phyloP scores from a whole-genome alignment of 352 stramenopile species.

The Globisporangium canariense region DNA sequence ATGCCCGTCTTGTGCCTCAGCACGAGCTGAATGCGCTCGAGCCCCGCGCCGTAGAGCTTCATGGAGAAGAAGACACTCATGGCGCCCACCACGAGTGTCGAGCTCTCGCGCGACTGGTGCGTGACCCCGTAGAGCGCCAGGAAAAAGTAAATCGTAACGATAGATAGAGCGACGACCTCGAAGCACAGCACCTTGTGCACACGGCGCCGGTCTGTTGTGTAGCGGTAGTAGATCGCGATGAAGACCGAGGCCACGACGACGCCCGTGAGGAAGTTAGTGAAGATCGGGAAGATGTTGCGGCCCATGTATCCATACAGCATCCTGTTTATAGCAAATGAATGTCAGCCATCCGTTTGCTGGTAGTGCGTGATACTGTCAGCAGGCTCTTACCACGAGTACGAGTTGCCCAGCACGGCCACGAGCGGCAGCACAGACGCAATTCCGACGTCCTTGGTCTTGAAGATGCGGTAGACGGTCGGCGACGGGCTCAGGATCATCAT shows the following conservation, averaged over 20 bases:
- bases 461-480: conserved; percentile 36
- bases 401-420: conserved; percentile 34
- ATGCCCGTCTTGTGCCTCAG: conserved; percentile 36
- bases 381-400: conserved; percentile 21
- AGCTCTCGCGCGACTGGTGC: conserved; percentile 23
- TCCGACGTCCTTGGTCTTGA: conserved; percentile 35
- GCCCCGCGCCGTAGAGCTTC: conserved; percentile 37
- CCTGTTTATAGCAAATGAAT: conserved; percentile 12
- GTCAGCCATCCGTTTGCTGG: not conserved
- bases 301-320: conserved; percentile 44
- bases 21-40: conserved; percentile 41
- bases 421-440: conserved; percentile 34
- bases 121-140: conserved; percentile 30
- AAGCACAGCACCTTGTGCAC: conserved; percentile 25
- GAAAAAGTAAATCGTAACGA: conserved; percentile 34
- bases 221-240: conserved; percentile 52
- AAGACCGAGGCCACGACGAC: conserved; percentile 38
- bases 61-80: conserved; percentile 34
- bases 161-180: conserved; percentile 17
- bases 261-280: conserved; percentile 29
- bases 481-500: conserved; percentile 42
- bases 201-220: conserved; percentile 27
- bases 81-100: conserved; percentile 25
- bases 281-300: conserved; percentile 30
- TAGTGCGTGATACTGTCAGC: not conserved